Percentiles rank a stretch among this genome's conserved stretches.
phyloP scores from a whole-genome alignment of 2,329 filamentous ascomycete genomes.

The Cercospora zeina region DNA sequence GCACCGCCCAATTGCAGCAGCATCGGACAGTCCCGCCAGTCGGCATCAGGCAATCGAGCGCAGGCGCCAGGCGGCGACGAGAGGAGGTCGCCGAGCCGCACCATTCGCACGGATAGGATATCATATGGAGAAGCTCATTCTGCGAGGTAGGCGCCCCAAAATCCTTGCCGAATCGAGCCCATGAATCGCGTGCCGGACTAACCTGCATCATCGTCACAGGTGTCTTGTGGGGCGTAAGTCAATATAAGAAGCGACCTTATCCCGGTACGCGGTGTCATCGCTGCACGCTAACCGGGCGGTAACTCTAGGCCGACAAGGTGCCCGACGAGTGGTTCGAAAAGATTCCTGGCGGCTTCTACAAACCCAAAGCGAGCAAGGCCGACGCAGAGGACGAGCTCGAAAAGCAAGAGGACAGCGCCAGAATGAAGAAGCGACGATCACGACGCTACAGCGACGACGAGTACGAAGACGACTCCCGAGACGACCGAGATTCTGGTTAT shows the following conservation, averaged over 20 bases:
- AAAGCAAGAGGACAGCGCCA: constrained; percentile 20
- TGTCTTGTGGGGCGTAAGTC: constrained; percentile 31
- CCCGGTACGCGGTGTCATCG: constrained; percentile 10
- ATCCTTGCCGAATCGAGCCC: neutral
- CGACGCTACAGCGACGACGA: constrained; percentile 36
- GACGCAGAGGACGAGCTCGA: constrained; percentile 26
- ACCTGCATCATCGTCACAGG: constrained; percentile 22
- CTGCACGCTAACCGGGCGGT: constrained; percentile 14
- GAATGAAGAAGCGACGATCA: constrained; percentile 27
- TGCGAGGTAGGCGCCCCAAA: constrained; percentile 27
- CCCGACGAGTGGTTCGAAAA: constrained; percentile 44
- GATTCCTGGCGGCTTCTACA: constrained; percentile 42
- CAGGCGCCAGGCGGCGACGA: constrained; percentile 9
- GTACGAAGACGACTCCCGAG: constrained; percentile 29
- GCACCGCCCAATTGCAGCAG: constrained; percentile 5
- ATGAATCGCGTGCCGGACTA: constrained; percentile 20
- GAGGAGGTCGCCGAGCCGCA: constrained; percentile 1
- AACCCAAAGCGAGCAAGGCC: constrained; percentile 33
- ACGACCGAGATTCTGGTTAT: constrained; percentile 29
- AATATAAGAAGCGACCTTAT: constrained; percentile 9
- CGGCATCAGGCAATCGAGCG: constrained; percentile 5
- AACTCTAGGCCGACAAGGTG: constrained; percentile 39
- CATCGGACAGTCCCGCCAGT: neutral
- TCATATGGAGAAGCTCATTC: constrained; percentile 32
- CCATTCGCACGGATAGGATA: constrained; percentile 14